Conservation (phyloP, 2,329 filamentous ascomycete species). For the Cladorrhinum sp. region DNA sequence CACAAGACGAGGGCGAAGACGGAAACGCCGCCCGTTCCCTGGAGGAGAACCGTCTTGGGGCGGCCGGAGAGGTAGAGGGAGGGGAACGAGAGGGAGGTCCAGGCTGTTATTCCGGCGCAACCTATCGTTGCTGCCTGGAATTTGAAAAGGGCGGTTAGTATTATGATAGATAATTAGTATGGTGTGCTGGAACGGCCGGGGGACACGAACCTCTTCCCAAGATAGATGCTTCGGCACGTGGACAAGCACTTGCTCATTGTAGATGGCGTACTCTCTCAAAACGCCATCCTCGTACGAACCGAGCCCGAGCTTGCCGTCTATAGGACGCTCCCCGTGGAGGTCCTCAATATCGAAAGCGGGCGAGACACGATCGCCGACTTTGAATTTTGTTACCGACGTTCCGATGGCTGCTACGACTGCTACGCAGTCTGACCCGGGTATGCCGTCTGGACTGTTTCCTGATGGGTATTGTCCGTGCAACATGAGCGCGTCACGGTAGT, state of each 20-base stretch:
- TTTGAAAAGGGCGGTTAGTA: too few species aligned
- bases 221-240: conserved; percentile 24
- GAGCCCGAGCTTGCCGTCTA: background rate
- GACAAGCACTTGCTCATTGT: conserved; percentile 21
- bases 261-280: conserved; percentile 27
- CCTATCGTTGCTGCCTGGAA: conserved; percentile 22
- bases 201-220: conserved; percentile 26
- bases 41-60: background rate
- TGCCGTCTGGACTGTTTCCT: conserved; percentile 15
- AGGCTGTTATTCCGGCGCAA: conserved; percentile 27
- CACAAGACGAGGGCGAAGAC: conserved; percentile 28
- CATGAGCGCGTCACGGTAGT: conserved; percentile 30
- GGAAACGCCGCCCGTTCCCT: conserved; percentile 31
- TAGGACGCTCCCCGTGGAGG: background rate
- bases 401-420: conserved; percentile 28
- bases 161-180: background rate
- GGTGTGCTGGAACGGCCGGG: background rate
- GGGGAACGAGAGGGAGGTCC: conserved; percentile 17
- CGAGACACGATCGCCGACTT: conserved; percentile 26
- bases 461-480: conserved; percentile 28
- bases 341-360: conserved; percentile 18
- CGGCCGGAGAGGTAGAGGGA: background rate
- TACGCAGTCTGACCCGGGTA: conserved; percentile 24
- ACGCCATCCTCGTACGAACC: conserved; percentile 25
- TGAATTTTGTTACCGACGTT: conserved; percentile 21